Base-by-base conservation (phyloP, 129 eudicot genomes). In the Sambucus nigra region DNA sequence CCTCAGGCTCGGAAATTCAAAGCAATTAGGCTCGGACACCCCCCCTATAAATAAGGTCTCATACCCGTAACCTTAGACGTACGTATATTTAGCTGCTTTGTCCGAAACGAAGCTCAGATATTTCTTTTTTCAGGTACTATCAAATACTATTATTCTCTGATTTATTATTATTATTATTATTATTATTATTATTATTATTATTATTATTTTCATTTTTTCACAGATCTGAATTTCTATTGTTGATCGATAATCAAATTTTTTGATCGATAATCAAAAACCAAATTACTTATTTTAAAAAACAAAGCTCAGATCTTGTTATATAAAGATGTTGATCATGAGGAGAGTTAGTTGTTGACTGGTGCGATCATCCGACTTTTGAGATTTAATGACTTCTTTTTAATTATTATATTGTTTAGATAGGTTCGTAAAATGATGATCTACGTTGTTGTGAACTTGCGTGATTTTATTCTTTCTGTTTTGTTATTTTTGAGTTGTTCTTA, bases 21-120 rank as follows among this genome's bases (percentile, higher is more conserved):
- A 57, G 52, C 63, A 52, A 2, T 25, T 21, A 50, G 71, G 62
- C 58, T 64, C 67, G 67, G 67, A 31, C 13, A 0, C 38, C 20
- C 3, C 19, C 42, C 45, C 51, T 71, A 71, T 57, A 71, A 64
- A 71, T 63, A 57, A 26, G 42, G 16, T 12, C 25, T 7, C 19
- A 25, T 19, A 26, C 52, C 41, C 45, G 4, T 45, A 15, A 20
- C 45, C 9, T 35, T 35, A 7, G 5, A 7, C 12, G 42, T 7
- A 7, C 42, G 8, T 35, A 31, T 31, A 3, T 35, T 35, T 3
- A 3, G 48, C n/a, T 58, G 52, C 25, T 4, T 23, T 27, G 53
- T 28, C 54, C 40, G 42, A 25, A 59, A 45, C 53, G 27, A 26
- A 23, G 53, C 38, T 44, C 20, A 27, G 44, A 59, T 25, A 59